These are phyloP conservation scores for Microbotryum intermedium DNA, from an alignment of 1,284 basidiomycete genomes.

Conservation along the genomic window DNA sequence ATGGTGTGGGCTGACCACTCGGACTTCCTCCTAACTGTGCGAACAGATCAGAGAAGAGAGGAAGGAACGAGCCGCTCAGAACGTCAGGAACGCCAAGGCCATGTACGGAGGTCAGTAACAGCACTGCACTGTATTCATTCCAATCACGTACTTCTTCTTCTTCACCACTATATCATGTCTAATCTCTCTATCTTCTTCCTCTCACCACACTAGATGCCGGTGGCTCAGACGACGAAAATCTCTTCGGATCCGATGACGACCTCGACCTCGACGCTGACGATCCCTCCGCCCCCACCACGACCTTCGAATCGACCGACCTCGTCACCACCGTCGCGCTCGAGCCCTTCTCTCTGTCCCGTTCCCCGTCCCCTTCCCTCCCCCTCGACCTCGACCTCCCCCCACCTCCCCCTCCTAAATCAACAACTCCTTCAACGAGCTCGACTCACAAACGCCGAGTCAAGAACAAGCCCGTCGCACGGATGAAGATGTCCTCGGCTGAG, in stretches of 20 bases:
- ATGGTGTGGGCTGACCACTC: not conserved
- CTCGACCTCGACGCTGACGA: not conserved
- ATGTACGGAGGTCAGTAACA: slow-evolving; percentile 31
- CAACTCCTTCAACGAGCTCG: not conserved
- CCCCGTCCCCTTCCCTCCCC: slow-evolving; percentile 14
- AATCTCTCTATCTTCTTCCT: not conserved
- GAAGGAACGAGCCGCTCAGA: slow-evolving; percentile 29
- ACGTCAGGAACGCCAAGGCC: slow-evolving; percentile 26
- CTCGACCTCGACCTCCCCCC: not conserved
- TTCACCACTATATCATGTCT: not conserved
- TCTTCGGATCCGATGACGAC: not conserved
- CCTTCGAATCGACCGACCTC: slow-evolving; percentile 18
- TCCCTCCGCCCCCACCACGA: not conserved
- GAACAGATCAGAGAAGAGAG: slow-evolving; percentile 29
- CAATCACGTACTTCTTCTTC: not conserved
- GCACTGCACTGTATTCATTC: not conserved
- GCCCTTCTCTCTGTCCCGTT: slow-evolving; percentile 25
- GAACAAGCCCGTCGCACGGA: slow-evolving; percentile 4
- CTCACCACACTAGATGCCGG: not conserved
- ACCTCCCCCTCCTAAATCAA: not conserved
- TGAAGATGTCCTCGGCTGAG: slow-evolving; percentile 25
- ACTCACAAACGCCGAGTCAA: slow-evolving; percentile 21
- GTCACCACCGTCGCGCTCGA: slow-evolving; percentile 24
- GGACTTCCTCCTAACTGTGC: not conserved
- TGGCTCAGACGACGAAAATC: slow-evolving; percentile 5